A percentile compares a stretch with the other conserved stretches of the same genome.
Conservation (phyloP, 345 rosid genomes). For the Barbarea vulgaris region DNA sequence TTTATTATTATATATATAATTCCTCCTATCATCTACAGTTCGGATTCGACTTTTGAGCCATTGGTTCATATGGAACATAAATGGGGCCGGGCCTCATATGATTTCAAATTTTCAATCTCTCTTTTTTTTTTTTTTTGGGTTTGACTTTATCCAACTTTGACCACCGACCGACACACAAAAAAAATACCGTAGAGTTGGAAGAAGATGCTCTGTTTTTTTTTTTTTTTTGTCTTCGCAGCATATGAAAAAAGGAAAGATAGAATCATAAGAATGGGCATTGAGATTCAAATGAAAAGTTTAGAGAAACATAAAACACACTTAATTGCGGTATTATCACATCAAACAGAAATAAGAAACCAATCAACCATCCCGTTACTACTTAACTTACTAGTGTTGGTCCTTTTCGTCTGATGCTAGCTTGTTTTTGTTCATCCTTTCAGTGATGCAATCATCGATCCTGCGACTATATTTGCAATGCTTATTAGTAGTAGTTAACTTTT, state of each 20-base stretch:
- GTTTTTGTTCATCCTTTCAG: constrained; percentile 48
- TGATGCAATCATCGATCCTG: constrained; percentile 85
- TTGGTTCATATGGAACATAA: not conserved
- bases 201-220: not conserved
- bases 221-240: not conserved
- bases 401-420: constrained; percentile 16
- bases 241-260: not conserved
- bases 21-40: not conserved
- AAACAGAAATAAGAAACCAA: too few species aligned
- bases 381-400: too few species aligned
- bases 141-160: not conserved
- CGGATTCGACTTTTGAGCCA: not conserved
- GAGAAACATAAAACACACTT: not conserved
- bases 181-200: not conserved
- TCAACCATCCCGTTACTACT: too few species aligned
- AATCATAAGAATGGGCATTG: not conserved
- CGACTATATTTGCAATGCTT: constrained; percentile 88
- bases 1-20: not conserved
- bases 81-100: not conserved
- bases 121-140: not conserved
- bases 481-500: constrained; percentile 95
- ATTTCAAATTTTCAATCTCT: not conserved
- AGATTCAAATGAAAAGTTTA: not conserved
- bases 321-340: not conserved
- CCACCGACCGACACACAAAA: not conserved